A percentile compares a stretch with the other conserved stretches of the same genome.
Conservation (phyloP, 2,329 filamentous ascomycete species). For the Pseudocercospora fuligena region DNA sequence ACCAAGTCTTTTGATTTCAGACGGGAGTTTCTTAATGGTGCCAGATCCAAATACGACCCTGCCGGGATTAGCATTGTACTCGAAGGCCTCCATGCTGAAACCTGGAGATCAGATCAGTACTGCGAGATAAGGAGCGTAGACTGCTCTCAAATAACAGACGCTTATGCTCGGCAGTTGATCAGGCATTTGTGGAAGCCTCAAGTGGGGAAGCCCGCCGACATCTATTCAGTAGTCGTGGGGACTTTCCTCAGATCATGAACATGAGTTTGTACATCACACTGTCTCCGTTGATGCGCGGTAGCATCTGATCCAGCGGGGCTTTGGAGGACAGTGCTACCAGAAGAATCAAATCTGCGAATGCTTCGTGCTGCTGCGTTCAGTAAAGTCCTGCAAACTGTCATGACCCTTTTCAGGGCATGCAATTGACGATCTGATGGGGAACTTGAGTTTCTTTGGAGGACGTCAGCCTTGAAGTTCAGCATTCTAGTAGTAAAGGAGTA, state of each 20-base stretch:
- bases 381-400: neutral
- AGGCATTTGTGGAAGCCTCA: neutral
- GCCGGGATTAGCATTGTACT: conserved; percentile 59
- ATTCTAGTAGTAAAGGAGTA: neutral
- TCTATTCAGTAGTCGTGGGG: neutral
- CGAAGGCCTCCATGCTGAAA: conserved; percentile 46
- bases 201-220: neutral
- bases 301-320: neutral
- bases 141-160: neutral
- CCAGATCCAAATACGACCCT: conserved; percentile 63
- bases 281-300: neutral
- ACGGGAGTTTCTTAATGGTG: conserved; percentile 55
- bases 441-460: neutral
- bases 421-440: neutral
- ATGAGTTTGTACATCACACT: neutral
- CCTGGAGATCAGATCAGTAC: neutral
- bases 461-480: neutral
- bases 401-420: neutral
- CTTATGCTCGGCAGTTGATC: conserved; percentile 1
- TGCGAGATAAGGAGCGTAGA: neutral
- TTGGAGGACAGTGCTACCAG: neutral
- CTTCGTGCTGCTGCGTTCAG: neutral
- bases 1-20: conserved; percentile 52
- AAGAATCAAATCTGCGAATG: neutral
- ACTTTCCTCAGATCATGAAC: neutral